Conservation (phyloP, 2,329 filamentous ascomycete species). For the Paecilomyces formosus region DNA sequence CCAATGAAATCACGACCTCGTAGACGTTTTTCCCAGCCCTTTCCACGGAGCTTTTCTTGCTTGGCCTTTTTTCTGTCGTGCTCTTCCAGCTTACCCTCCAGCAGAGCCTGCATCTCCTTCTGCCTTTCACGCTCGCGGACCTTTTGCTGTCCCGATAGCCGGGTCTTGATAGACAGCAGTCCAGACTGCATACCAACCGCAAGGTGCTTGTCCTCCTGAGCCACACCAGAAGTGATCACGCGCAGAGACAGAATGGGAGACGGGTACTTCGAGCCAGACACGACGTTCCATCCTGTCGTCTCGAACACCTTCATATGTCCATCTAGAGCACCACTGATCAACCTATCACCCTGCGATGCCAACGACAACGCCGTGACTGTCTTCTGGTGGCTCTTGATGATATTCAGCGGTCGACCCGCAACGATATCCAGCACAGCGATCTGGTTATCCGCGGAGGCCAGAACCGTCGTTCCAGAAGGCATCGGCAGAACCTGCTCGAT, state of each 20-base stretch:
- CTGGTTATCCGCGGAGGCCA: constrained; percentile 76
- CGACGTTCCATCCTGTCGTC: constrained; percentile 89
- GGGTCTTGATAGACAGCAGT: constrained; percentile 80
- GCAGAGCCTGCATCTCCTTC: constrained; percentile 75
- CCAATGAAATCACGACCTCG: constrained; percentile 72
- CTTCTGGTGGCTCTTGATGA: constrained; percentile 94
- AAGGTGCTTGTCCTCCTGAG: constrained; percentile 79
- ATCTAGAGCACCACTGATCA: constrained; percentile 84
- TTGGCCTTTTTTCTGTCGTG: constrained; percentile 67
- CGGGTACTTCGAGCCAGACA: constrained; percentile 89
- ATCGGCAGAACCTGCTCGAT: constrained; percentile 85
- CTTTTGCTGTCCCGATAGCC: constrained; percentile 77
- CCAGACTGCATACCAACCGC: constrained; percentile 93
- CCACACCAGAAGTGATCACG: constrained; percentile 62
- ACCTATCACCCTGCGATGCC: constrained; percentile 69
- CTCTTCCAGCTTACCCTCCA: constrained; percentile 69
- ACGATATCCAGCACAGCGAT: constrained; percentile 91
- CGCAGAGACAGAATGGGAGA: constrained; percentile 80
- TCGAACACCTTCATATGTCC: constrained; percentile 97
- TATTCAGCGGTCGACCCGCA: constrained; percentile 75
- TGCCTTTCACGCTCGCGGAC: constrained; percentile 66
- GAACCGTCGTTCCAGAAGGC: constrained; percentile 75
- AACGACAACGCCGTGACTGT: constrained; percentile 83
- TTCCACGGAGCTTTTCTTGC: constrained; percentile 55
- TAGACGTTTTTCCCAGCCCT: constrained; percentile 55